These are phyloP conservation scores for Cladosporium halotolerans DNA, from an alignment of 2,329 filamentous ascomycete species.

Conservation along the genomic window DNA sequence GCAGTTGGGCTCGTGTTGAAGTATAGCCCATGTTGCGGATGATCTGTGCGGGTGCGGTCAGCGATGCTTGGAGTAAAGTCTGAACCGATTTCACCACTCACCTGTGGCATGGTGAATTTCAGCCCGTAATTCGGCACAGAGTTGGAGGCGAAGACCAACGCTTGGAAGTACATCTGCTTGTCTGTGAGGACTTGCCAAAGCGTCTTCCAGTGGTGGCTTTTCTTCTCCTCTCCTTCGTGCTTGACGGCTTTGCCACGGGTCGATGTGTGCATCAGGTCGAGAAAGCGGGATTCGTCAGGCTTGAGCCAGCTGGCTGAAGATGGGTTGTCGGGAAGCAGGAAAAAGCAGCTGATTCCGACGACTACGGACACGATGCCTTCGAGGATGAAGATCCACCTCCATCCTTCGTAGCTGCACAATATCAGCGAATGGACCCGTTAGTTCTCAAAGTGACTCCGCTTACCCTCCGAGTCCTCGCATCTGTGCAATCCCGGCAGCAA, in stretches of 20 bases:
- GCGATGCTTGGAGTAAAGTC: too few species aligned
- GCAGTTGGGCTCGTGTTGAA: conserved; percentile 19
- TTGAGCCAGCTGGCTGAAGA: conserved; percentile 50
- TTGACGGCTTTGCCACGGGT: conserved; percentile 37
- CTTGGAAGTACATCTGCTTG: conserved; percentile 23
- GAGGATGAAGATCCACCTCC: conserved; percentile 31
- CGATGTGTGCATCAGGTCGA: conserved; percentile 60
- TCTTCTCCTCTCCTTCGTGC: conserved; percentile 11
- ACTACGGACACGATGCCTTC: conserved; percentile 49
- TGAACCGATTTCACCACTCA: conserved; percentile 27
- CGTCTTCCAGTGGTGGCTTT: conserved; percentile 8
- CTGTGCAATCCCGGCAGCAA: conserved; percentile 26
- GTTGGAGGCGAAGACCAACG: conserved; percentile 22
- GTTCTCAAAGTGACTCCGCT: background rate
- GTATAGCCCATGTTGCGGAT: conserved; percentile 20
- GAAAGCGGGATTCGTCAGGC: conserved; percentile 57
- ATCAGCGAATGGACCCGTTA: background rate
- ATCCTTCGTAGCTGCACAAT: conserved; percentile 19
- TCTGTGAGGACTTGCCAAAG: conserved; percentile 12
- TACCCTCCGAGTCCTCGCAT: conserved; percentile 32
- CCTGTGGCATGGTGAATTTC: conserved; percentile 41
- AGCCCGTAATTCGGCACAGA: conserved; percentile 30
- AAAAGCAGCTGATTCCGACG: conserved; percentile 47
- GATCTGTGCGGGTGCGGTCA: background rate
- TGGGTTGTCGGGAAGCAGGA: conserved; percentile 46